Evolutionary conservation across 768 basidiomycete species (phyloP).

Genomic region (Suillus alpinus): DNA sequence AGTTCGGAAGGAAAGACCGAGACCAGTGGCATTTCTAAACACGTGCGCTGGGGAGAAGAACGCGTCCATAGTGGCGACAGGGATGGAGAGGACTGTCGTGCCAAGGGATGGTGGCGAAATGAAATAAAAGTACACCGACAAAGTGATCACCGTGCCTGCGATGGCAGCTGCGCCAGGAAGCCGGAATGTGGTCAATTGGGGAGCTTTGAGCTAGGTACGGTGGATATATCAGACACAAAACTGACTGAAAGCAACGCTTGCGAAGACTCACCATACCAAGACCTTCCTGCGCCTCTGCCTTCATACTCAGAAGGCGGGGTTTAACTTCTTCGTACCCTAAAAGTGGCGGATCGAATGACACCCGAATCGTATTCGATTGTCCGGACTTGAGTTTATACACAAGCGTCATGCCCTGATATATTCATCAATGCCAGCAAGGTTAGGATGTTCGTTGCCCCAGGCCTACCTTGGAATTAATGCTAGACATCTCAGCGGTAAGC

Average conservation of each 20-base stretch:
- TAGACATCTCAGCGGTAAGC: conserved; percentile 62
- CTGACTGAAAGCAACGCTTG: not conserved
- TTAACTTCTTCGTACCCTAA: conserved; percentile 79
- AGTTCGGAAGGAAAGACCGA: conserved; percentile 10
- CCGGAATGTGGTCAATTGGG: conserved; percentile 56
- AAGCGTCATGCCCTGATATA: conserved; percentile 63
- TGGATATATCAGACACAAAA: not conserved
- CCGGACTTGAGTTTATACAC: conserved; percentile 55
- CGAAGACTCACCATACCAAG: conserved; percentile 66
- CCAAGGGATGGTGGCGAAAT: conserved; percentile 13
- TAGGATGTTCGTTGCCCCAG: not conserved
- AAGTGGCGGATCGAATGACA: conserved; percentile 71
- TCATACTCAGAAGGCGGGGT: conserved; percentile 76
- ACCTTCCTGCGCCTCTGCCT: conserved; percentile 72
- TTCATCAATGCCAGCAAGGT: not conserved
- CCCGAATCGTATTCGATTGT: conserved; percentile 41
- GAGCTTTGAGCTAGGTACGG: conserved; percentile 52
- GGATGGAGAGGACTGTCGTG: conserved; percentile 8
- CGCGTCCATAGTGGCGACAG: conserved; percentile 11
- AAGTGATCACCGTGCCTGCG: conserved; percentile 14
- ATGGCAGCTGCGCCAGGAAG: conserved; percentile 39
- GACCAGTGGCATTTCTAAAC: conserved; percentile 16
- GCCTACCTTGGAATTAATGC: conserved; percentile 62
- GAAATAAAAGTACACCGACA: conserved; percentile 17
- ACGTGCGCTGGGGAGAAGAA: conserved; percentile 21